Percentiles rank a stretch among this genome's conserved stretches.
Conservation (phyloP, 2,329 filamentous ascomycete species). For the Pleomassaria siparia region DNA sequence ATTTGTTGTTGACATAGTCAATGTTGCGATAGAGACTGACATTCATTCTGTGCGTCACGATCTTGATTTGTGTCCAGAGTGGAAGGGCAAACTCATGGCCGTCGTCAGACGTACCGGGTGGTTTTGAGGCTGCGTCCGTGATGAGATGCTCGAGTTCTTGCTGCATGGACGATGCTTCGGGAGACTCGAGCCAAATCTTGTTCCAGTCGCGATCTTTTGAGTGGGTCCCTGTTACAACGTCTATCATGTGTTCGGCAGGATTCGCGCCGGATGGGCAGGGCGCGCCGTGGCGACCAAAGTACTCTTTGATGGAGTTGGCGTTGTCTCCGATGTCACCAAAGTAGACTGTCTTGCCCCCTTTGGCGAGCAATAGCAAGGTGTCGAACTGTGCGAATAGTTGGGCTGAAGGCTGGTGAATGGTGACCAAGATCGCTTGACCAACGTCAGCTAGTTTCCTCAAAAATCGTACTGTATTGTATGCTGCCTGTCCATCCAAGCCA, state of each 20-base stretch:
- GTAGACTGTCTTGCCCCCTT: constrained; percentile 78
- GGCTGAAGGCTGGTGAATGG: constrained; percentile 83
- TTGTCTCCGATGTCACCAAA: constrained; percentile 78
- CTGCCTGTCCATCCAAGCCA: constrained; percentile 69
- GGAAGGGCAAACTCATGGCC: constrained; percentile 37
- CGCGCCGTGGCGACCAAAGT: constrained; percentile 53
- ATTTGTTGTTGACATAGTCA: constrained; percentile 30
- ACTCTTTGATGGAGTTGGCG: constrained; percentile 63
- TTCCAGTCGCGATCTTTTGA: constrained; percentile 36
- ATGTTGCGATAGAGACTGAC: constrained; percentile 25
- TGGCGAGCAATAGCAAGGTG: constrained; percentile 71
- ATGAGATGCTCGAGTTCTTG: constrained; percentile 43
- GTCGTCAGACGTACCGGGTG: constrained; percentile 42
- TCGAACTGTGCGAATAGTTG: constrained; percentile 83
- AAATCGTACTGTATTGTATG: constrained; percentile 73
- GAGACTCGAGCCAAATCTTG: constrained; percentile 41
- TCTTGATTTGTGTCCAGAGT: constrained; percentile 25
- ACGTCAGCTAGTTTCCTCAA: constrained; percentile 70
- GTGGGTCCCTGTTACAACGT: constrained; percentile 61
- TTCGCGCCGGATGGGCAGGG: constrained; percentile 54
- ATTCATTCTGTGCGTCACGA: constrained; percentile 27
- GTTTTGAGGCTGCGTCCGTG: constrained; percentile 40
- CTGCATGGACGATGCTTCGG: constrained; percentile 34
- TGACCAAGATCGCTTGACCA: constrained; percentile 81
- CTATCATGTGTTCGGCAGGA: constrained; percentile 74